Conservation (phyloP, 495 filamentous ascomycete genomes). For the Penicillium odoratum region DNA sequence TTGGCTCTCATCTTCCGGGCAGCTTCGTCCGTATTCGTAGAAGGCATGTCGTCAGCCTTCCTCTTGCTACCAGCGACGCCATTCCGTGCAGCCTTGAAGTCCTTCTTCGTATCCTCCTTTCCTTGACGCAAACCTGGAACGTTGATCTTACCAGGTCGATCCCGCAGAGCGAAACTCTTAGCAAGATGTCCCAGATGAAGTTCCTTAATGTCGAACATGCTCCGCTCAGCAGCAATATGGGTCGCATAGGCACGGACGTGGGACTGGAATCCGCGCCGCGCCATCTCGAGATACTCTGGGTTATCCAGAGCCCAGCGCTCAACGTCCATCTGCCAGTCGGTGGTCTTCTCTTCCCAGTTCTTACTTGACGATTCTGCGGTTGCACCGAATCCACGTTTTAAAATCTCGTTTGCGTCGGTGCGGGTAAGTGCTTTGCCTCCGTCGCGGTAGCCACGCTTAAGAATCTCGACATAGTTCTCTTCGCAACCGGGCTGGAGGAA, state of each 20-base stretch:
- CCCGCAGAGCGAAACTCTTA: conserved; percentile 86
- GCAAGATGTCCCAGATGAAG: conserved; percentile 92
- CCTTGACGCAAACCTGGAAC: conserved; percentile 59
- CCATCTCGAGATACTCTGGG: conserved; percentile 64
- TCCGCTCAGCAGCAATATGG: conserved; percentile 78
- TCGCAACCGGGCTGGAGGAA: conserved; percentile 90
- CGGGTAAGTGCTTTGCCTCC: conserved; percentile 53
- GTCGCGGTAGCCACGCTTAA: conserved; percentile 60
- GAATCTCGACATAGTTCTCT: conserved; percentile 80
- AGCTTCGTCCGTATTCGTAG: conserved; percentile 58
- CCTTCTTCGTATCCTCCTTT: conserved; percentile 48
- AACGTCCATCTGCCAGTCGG: conserved; percentile 73
- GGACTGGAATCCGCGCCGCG: conserved; percentile 79
- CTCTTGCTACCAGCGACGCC: conserved; percentile 39
- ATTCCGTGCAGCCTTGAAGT: conserved; percentile 45
- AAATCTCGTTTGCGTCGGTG: conserved; percentile 58
- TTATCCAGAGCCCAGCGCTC: conserved; percentile 70
- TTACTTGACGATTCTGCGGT: conserved; percentile 39
- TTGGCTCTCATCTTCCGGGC: conserved; percentile 75
- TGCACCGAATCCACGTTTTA: conserved; percentile 59
- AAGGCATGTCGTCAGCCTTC: conserved; percentile 39
- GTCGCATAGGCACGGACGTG: conserved; percentile 95
- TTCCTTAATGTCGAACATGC: conserved; percentile 82
- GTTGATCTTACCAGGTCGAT: conserved; percentile 83
- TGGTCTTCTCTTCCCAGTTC: conserved; percentile 69